Conservation (phyloP, 2,329 filamentous ascomycete genomes). For the Hypoxylon sp. region DNA sequence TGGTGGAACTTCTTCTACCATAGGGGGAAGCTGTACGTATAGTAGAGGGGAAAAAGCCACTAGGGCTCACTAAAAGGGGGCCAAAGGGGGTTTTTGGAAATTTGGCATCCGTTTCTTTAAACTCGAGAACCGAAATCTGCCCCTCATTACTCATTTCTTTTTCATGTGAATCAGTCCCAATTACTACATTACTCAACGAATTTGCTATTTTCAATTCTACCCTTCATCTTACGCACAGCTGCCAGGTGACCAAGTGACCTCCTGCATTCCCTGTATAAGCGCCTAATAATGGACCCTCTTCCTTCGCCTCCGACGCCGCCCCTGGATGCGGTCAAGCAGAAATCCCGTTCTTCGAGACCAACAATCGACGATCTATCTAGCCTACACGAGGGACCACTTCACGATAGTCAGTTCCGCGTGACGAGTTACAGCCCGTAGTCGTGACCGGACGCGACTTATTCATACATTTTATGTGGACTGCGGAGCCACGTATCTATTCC, state of each 20-base stretch:
- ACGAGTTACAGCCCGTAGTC: conserved; percentile 28
- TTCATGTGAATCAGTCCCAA: conserved; percentile 29
- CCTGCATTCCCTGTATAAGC: conserved; percentile 38
- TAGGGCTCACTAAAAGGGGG: conserved; percentile 15
- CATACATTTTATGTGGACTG: conserved; percentile 34
- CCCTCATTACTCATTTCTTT: conserved; percentile 39
- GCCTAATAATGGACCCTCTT: conserved; percentile 32
- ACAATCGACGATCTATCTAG: conserved; percentile 36
- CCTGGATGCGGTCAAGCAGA: conserved; percentile 40
- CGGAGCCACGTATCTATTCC: conserved; percentile 37
- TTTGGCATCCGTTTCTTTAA: conserved; percentile 38
- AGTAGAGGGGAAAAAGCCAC: conserved; percentile 8
- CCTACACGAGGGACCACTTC: conserved; percentile 41
- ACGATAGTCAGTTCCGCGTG: conserved; percentile 36
- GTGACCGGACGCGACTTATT: conserved; percentile 33
- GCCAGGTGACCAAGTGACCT: conserved; percentile 31
- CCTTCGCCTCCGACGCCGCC: conserved; percentile 36
- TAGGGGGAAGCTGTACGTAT: conserved; percentile 30
- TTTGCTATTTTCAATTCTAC: conserved; percentile 27
- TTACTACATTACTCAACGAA: conserved; percentile 18
- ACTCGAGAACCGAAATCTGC: conserved; percentile 19
- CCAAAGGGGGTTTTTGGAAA: conserved; percentile 30
- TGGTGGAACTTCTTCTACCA: conserved; percentile 36
- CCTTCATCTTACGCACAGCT: conserved; percentile 40
- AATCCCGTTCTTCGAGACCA: conserved; percentile 29